phyloP scores from a whole-genome alignment of 2,329 filamentous ascomycete species.

The Cordyceps cicadae region DNA sequence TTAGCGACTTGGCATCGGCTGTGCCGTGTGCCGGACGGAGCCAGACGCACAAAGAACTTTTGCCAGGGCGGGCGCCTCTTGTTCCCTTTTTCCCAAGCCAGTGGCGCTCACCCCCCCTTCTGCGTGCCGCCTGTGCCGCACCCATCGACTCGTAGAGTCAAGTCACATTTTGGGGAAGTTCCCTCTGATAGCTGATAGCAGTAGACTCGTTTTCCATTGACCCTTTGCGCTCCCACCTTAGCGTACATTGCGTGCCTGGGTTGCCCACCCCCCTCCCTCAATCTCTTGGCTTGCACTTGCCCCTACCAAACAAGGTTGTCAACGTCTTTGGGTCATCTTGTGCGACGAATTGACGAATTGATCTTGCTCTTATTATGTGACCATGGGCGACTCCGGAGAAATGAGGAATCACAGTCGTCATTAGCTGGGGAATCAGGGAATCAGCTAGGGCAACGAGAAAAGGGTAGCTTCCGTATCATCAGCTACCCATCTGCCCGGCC shows the following conservation, averaged over 20 bases:
- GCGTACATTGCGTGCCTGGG: too few species aligned
- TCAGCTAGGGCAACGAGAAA: conserved; percentile 3
- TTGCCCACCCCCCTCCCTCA: too few species aligned
- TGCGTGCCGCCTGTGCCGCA: too few species aligned
- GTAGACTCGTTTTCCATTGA: neutral
- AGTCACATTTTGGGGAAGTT: neutral
- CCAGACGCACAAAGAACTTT: neutral
- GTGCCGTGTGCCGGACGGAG: neutral
- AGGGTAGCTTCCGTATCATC: neutral
- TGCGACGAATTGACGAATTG: neutral
- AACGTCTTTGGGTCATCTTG: neutral
- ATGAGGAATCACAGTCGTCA: too few species aligned
- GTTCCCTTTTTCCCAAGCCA: neutral
- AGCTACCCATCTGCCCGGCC: too few species aligned
- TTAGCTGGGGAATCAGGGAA: neutral
- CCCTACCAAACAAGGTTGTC: neutral
- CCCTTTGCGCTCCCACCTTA: too few species aligned
- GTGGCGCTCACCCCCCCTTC: neutral
- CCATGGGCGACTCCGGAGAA: neutral
- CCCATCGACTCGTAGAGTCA: too few species aligned
- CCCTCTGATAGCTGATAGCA: neutral
- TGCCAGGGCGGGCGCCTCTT: neutral
- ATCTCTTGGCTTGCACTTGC: neutral
- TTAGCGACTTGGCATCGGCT: neutral
- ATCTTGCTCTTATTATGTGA: too few species aligned